phyloP scores from a whole-genome alignment of 2,329 filamentous ascomycete genomes.

The Aspergillus caelatus region DNA sequence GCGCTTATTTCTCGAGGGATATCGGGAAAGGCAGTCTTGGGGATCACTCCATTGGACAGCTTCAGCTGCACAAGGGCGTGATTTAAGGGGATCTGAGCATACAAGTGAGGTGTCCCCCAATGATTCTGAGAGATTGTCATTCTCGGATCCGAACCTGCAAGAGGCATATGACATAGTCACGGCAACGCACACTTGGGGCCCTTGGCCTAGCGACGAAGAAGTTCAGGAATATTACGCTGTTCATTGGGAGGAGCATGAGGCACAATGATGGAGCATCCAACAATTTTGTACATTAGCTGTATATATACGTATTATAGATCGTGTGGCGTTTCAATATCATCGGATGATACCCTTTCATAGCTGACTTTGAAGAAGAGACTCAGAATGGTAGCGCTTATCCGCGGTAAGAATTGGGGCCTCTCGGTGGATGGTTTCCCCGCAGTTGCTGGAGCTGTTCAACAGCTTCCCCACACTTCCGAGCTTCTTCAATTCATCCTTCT shows the following conservation, averaged over 20 bases:
- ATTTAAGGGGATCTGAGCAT: background rate
- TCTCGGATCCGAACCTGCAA: constrained; percentile 33
- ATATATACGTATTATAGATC: constrained; percentile 19
- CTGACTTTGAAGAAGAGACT: background rate
- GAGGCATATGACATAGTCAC: constrained; percentile 43
- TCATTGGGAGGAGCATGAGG: constrained; percentile 9
- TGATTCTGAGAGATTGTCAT: constrained; percentile 16
- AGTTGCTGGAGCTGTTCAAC: background rate
- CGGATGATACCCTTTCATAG: constrained; percentile 19
- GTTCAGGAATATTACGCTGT: constrained; percentile 37
- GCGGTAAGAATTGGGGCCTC: constrained; percentile 13
- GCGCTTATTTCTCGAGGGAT: constrained; percentile 44
- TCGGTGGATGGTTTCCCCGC: constrained; percentile 12
- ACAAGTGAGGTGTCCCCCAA: background rate
- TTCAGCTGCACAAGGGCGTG: background rate
- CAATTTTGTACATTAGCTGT: constrained; percentile 23
- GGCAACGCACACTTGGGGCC: constrained; percentile 36
- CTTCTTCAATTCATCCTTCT: background rate
- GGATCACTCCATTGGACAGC: background rate
- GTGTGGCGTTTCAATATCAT: constrained; percentile 4
- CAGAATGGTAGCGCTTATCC: constrained; percentile 20
- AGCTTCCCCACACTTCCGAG: constrained; percentile 15
- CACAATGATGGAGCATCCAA: constrained; percentile 17
- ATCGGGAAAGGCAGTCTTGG: constrained; percentile 22
- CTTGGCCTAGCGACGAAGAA: constrained; percentile 47